phyloP scores from a whole-genome alignment of 306 rosid species.

The Dryas drummondii region DNA sequence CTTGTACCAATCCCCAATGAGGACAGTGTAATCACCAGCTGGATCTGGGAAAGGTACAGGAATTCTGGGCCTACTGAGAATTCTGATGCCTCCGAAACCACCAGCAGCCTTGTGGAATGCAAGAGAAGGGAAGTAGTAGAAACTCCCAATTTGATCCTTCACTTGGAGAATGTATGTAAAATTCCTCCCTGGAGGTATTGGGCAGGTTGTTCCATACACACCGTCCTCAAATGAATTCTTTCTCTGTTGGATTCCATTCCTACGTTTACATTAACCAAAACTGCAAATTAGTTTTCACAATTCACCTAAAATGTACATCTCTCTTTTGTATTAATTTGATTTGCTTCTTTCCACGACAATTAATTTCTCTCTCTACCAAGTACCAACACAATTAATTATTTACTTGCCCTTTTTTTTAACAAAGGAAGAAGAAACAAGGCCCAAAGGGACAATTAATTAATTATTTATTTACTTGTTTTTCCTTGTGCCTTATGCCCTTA shows the following conservation, averaged over 20 bases:
- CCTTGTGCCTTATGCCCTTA: too few species aligned
- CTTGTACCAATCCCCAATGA: conserved; percentile 94
- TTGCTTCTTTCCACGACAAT: too few species aligned
- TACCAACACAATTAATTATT: neutral
- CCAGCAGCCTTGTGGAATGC: conserved; percentile 97
- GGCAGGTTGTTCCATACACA: conserved; percentile 87
- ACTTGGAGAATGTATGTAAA: conserved; percentile 93
- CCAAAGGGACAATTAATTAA: neutral
- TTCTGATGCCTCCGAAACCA: conserved; percentile 93
- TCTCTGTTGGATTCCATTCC: conserved; percentile 91
- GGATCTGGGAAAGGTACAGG: conserved; percentile 97
- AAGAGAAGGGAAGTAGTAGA: conserved; percentile 89
- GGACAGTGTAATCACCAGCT: conserved; percentile 75
- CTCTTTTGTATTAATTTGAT: too few species aligned
- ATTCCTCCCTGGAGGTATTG: conserved; percentile 87
- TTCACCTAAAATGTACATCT: too few species aligned
- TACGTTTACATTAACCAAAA: conserved; percentile 12
- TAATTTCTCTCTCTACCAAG: too few species aligned
- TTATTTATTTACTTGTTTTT: neutral
- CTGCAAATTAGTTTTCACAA: too few species aligned
- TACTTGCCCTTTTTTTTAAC: too few species aligned
- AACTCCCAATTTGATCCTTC: conserved; percentile 96
- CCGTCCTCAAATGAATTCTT: conserved; percentile 93
- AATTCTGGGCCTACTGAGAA: conserved; percentile 87
- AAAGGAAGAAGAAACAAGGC: neutral